phyloP scores from a whole-genome alignment of 768 basidiomycete genomes.

The Xerocomellus dryophilus region DNA sequence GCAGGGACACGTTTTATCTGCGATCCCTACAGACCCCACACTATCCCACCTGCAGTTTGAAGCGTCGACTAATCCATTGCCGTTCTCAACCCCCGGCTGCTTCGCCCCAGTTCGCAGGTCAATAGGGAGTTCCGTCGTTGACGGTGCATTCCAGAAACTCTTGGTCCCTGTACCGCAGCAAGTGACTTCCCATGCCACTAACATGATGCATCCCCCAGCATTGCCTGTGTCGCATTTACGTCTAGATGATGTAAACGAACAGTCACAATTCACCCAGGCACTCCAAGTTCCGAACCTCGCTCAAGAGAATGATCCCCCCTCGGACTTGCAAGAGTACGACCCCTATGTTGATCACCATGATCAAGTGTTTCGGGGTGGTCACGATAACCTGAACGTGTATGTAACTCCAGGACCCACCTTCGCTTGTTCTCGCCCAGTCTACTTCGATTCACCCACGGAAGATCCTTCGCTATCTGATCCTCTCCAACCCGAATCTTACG shows the following conservation, averaged over 20 bases:
- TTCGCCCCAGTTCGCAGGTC: constrained; percentile 13
- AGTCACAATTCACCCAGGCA: background rate
- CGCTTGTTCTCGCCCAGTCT: constrained; percentile 34
- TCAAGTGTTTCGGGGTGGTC: background rate
- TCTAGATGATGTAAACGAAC: constrained; percentile 8
- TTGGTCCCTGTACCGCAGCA: constrained; percentile 8
- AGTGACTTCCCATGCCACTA: constrained; percentile 1
- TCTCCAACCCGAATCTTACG: constrained; percentile 35
- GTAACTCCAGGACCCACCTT: constrained; percentile 49
- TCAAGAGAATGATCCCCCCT: constrained; percentile 9
- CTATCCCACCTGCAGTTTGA: background rate
- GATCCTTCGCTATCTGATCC: constrained; percentile 43
- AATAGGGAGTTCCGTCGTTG: background rate
- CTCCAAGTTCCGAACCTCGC: constrained; percentile 8
- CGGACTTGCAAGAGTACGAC: constrained; percentile 12
- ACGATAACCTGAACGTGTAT: constrained; percentile 28
- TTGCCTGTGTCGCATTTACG: constrained; percentile 16
- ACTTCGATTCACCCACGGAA: constrained; percentile 53
- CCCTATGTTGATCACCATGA: background rate
- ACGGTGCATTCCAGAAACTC: constrained; percentile 1
- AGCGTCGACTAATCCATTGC: background rate
- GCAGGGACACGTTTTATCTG: background rate
- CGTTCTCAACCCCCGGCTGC: constrained; percentile 27
- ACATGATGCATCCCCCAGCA: constrained; percentile 13
- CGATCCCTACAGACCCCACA: background rate